Percentiles rank a stretch among this genome's conserved stretches.
Conservation (phyloP, 1,284 basidiomycete species). For the Ustilago crameri region DNA sequence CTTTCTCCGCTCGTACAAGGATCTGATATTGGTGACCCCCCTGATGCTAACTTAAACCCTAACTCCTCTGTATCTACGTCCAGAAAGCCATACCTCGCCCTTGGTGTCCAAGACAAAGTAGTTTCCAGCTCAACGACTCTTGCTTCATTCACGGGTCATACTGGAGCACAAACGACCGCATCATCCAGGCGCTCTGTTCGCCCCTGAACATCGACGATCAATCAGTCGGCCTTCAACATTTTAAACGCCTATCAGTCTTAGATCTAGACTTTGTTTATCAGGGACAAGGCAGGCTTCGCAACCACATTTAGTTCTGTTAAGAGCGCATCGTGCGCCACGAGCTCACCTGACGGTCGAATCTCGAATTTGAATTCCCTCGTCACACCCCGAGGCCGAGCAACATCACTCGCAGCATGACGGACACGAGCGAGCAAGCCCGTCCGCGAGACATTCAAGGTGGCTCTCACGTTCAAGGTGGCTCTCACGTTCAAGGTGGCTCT, state of each 20-base stretch:
- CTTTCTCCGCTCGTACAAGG: constrained; percentile 1
- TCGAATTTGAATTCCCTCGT: too few relatives aligned
- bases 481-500: too few relatives aligned
- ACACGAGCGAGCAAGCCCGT: constrained; percentile 5
- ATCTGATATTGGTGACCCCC: background rate
- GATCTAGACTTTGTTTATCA: constrained; percentile 28
- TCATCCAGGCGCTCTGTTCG: too few relatives aligned
- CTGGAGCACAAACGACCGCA: too few relatives aligned
- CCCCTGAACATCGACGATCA: background rate
- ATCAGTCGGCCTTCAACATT: background rate
- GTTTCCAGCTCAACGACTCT: too few relatives aligned
- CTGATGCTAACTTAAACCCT: background rate
- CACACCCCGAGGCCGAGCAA: too few relatives aligned
- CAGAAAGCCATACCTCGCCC: background rate
- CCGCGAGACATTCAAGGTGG: constrained; percentile 10
- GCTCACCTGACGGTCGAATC: too few relatives aligned
- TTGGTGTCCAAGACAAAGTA: too few relatives aligned
- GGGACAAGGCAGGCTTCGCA: constrained; percentile 29
- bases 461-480: too few relatives aligned
- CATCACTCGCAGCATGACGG: constrained; percentile 14
- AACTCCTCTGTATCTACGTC: background rate
- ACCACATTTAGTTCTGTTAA: too few relatives aligned
- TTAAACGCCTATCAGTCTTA: constrained; percentile 23
- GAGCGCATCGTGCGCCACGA: too few relatives aligned
- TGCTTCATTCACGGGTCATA: too few relatives aligned